Conservation (phyloP, 306 rosid species). For the Cucurbita moschata region DNA sequence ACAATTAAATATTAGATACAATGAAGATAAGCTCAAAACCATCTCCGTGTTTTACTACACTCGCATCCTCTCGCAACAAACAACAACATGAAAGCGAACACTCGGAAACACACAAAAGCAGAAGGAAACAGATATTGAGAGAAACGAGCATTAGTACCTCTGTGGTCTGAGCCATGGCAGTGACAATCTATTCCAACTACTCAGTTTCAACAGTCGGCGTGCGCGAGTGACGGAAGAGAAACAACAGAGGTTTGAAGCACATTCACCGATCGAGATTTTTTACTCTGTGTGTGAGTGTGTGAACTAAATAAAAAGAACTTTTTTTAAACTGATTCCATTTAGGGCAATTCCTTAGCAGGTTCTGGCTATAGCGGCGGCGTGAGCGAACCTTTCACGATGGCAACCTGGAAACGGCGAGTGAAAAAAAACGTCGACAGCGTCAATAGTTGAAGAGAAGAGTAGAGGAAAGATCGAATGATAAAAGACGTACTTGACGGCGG, state of each 20-base stretch:
- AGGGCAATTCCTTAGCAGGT: not conserved
- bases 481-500: not conserved
- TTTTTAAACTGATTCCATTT: not conserved
- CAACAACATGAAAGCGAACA: not conserved
- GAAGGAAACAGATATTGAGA: not conserved
- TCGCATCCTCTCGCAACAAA: not conserved
- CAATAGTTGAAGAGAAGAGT: too few species aligned
- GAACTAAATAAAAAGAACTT: too few species aligned
- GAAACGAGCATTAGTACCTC: not conserved
- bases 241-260: not conserved
- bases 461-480: too few species aligned
- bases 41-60: not conserved
- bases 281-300: too few species aligned
- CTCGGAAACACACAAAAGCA: not conserved
- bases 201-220: not conserved
- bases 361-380: not conserved
- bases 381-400: not conserved
- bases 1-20: not conserved
- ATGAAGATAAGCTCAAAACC: not conserved
- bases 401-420: not conserved
- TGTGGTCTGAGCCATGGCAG: constrained; percentile 1
- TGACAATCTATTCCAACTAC: not conserved
- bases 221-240: not conserved
- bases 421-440: too few species aligned
- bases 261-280: not conserved